Evolutionary conservation across 148 eudicot genomes (phyloP), one percentile per base, ranked within the genome.

Genomic region (Persicaria maculosa): DNA sequence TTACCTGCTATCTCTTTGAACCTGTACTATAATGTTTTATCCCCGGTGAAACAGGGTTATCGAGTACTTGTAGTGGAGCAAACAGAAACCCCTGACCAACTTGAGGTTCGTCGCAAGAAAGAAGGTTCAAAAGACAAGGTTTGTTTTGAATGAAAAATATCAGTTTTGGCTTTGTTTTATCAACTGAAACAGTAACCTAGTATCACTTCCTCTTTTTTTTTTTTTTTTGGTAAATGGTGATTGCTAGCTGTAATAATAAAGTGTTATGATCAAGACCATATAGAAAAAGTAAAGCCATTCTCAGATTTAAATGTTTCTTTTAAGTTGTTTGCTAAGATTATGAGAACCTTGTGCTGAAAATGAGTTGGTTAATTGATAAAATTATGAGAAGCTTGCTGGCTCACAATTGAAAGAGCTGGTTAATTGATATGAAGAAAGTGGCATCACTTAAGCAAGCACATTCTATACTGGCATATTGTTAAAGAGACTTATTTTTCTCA

Each of bases 41-140:
- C 50, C 44, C 64, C 68, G 72, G 53, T 44, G 71, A 76, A 79
- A 73, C 89, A 95, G 99, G 99, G 99, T 46, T 95, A 90, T 79
- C 85, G 99, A 72, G 97, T 95, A 74, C 94, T 95, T 81, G 97
- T 95, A 72, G 92, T 95, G 71, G 99, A 95, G 89, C 99, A 95
- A 85, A 92, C 94, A 71, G 99, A 95, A 84, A 95, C 99, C 44
- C 99, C 99, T 73, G 89, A 86, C 53, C 99, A 95, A 85, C 90
- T 92, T 80, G 97, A 92, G 75, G 73, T 84, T 59, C 99, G 99
- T 75, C 88, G 96, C 79, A 88, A 73, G 81, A 89, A 89, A 72
- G 82, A 86, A 50, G 97, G 99, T 78, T 87, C 92, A 16, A 95
- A 89, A 86, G 99, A 95, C 81, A 95, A 95, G 97, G 99, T 95